Conservation (phyloP, 2,329 filamentous ascomycete genomes). For the Fusarium sp. region DNA sequence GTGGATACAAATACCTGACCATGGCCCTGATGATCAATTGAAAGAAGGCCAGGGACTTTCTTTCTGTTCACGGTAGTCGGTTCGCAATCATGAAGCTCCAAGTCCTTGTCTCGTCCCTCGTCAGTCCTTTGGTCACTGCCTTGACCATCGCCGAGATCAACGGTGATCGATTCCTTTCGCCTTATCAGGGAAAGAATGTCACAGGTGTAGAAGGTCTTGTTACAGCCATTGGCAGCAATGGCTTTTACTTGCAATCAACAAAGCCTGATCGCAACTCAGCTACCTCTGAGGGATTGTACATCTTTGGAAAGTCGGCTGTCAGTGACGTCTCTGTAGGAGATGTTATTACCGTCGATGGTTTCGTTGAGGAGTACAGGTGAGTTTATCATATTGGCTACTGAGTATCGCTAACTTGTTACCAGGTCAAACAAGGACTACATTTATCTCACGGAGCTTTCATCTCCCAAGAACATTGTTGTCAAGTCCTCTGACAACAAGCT, state of each 20-base stretch:
- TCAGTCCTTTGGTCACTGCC: conserved; percentile 47
- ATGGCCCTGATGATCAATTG: conserved; percentile 3
- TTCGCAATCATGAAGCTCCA: conserved; percentile 46
- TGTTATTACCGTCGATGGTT: conserved; percentile 68
- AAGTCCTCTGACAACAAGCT: conserved; percentile 66
- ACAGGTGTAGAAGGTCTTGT: conserved; percentile 71
- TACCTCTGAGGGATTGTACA: conserved; percentile 74
- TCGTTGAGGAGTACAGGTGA: conserved; percentile 67
- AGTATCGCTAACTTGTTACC: conserved; percentile 18
- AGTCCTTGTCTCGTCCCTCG: conserved; percentile 44
- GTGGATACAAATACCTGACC: conserved; percentile 37
- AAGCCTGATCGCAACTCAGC: conserved; percentile 64
- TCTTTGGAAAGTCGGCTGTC: conserved; percentile 66
- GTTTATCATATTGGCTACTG: conserved; percentile 13
- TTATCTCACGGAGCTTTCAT: conserved; percentile 71
- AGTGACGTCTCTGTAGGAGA: conserved; percentile 70
- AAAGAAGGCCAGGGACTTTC: conserved; percentile 9
- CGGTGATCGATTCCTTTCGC: conserved; percentile 71
- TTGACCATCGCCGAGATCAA: conserved; percentile 72
- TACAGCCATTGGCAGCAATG: conserved; percentile 69
- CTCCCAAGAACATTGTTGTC: conserved; percentile 64
- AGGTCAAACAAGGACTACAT: conserved; percentile 67
- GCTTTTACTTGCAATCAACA: conserved; percentile 73
- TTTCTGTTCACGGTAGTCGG: not conserved
- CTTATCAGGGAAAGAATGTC: conserved; percentile 66